Percentiles rank a stretch among this genome's conserved stretches.
Conservation (phyloP, 164 flowering plant species). For the Protea cynaroides region DNA sequence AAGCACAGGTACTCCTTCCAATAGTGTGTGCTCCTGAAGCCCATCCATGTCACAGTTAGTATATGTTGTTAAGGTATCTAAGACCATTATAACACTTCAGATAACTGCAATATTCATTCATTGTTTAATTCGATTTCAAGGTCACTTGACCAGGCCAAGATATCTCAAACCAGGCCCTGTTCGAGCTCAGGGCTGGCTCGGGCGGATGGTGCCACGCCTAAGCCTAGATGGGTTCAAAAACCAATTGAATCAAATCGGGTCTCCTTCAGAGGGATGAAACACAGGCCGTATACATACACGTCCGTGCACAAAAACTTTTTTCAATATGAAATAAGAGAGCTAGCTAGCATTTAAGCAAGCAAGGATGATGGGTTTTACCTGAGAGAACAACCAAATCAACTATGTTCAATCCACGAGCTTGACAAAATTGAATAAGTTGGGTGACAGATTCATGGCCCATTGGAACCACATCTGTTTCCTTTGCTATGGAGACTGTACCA, state of each 20-base stretch:
- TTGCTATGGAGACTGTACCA: constrained; percentile 44
- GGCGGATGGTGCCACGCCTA: too few species aligned
- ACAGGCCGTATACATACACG: background rate
- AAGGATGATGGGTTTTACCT: constrained; percentile 26
- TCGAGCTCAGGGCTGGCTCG: too few species aligned
- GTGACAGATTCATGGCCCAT: constrained; percentile 57
- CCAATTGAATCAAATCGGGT: too few species aligned
- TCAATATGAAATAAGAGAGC: too few species aligned
- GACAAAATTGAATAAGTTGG: constrained; percentile 42
- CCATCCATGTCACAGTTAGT: background rate
- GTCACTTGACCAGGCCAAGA: too few species aligned
- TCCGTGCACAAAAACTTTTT: too few species aligned
- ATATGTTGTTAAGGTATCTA: background rate
- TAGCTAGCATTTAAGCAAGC: too few species aligned
- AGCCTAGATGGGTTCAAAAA: too few species aligned
- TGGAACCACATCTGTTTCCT: constrained; percentile 53
- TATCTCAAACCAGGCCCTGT: too few species aligned
- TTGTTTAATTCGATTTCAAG: too few species aligned
- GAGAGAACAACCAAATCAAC: constrained; percentile 70
- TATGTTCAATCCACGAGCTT: constrained; percentile 46
- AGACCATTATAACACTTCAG: background rate
- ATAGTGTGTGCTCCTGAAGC: constrained; percentile 74
- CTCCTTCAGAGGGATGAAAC: too few species aligned
- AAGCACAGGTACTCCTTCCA: constrained; percentile 54
- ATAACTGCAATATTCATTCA: too few species aligned